Evolutionary conservation across 345 rosid genomes (phyloP).

Genomic region (Salix suchowensis): DNA sequence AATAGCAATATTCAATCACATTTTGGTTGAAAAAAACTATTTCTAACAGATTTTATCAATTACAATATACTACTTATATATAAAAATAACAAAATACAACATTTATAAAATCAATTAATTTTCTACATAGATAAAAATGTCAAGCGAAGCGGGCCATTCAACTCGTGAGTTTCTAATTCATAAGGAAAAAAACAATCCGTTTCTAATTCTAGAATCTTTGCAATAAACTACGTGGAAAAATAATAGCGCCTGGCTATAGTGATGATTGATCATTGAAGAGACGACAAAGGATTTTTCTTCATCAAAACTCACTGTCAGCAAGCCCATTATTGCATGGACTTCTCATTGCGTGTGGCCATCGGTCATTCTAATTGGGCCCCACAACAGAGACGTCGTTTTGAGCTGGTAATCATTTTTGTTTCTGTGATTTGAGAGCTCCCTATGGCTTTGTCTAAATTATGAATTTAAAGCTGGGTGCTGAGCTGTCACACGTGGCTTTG

Average conservation of each 20-base stretch:
- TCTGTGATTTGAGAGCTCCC: neutral
- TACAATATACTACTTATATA: too few relatives aligned
- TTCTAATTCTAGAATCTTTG: too few relatives aligned
- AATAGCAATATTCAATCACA: too few relatives aligned
- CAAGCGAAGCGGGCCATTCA: too few relatives aligned
- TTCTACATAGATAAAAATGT: too few relatives aligned
- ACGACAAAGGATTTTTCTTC: neutral
- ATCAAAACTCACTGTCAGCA: neutral
- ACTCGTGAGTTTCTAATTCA: too few relatives aligned
- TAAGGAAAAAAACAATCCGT: too few relatives aligned
- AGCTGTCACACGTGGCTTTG: neutral
- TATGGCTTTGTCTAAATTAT: neutral
- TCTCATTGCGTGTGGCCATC: neutral
- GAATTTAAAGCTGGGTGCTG: neutral
- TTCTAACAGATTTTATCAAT: too few relatives aligned
- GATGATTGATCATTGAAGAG: neutral
- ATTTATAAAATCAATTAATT: too few relatives aligned
- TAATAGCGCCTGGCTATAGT: neutral
- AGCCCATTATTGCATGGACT: neutral
- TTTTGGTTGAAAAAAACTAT: too few relatives aligned
- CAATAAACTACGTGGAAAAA: neutral
- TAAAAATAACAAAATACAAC: too few relatives aligned
- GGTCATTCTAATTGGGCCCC: neutral
- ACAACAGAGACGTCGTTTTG: neutral
- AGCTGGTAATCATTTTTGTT: neutral